Evolutionary conservation across 2,329 filamentous ascomycete genomes (phyloP).

Genomic region (Calonectria leucothoes): DNA sequence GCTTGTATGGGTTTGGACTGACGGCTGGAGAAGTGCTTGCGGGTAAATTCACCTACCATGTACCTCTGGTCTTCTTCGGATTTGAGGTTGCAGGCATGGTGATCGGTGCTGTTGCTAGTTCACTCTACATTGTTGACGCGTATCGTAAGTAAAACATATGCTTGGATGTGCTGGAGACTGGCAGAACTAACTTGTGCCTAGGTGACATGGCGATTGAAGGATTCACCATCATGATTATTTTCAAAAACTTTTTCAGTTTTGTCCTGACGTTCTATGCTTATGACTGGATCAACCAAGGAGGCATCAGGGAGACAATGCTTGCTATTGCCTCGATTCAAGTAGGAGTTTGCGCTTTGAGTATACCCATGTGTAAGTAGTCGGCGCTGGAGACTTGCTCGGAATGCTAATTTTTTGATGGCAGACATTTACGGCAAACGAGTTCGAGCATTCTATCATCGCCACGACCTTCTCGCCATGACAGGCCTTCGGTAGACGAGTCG

Average conservation of each 20-base stretch:
- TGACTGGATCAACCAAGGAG: conserved; percentile 79
- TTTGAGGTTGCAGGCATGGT: conserved; percentile 92
- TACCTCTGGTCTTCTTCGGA: conserved; percentile 85
- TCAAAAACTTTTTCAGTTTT: conserved; percentile 96
- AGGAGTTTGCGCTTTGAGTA: conserved; percentile 76
- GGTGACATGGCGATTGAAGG: conserved; percentile 86
- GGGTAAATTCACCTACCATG: conserved; percentile 74
- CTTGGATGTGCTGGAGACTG: background rate
- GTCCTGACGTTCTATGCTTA: conserved; percentile 86
- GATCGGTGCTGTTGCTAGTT: conserved; percentile 85
- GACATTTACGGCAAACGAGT: conserved; percentile 84
- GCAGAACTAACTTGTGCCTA: conserved; percentile 43
- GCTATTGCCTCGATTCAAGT: conserved; percentile 82
- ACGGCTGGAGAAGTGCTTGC: conserved; percentile 70
- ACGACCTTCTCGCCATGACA: conserved; percentile 71
- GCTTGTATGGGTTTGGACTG: conserved; percentile 86
- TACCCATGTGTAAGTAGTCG: conserved; percentile 85
- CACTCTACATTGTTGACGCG: conserved; percentile 91
- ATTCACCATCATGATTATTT: conserved; percentile 90
- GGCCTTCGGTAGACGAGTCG: conserved; percentile 40
- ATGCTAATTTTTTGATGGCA: conserved; percentile 47
- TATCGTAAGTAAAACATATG: conserved; percentile 71
- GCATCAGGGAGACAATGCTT: conserved; percentile 73
- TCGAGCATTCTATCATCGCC: conserved; percentile 78
- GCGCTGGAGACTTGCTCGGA: background rate